Evolutionary conservation across 768 basidiomycete genomes (phyloP), one percentile per base, ranked within the genome.

Genomic region (Tricholoma furcatifolium): DNA sequence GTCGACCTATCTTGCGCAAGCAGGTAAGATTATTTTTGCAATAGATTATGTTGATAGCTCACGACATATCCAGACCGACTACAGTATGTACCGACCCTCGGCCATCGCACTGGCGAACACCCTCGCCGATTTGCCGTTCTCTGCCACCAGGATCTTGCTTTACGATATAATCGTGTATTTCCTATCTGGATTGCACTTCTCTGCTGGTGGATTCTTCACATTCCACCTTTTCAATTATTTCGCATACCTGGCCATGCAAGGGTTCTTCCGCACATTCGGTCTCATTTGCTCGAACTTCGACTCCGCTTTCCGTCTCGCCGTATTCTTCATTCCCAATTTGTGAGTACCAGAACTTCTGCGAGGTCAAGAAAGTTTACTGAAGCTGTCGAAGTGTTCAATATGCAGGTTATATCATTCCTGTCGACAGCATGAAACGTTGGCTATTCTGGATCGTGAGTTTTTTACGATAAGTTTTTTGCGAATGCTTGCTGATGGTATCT

Each of bases 241-340:
- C 21, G 79, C 82, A 1, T 90, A 80, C 66, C 72, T 92, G 47
- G 67, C 82, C 20, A 87, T 93, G 83, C 87, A 90, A 68, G 88
- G 84, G 0, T 90, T 93, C 75, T 96, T 94, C 82, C 74, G 91
- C 36, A 83, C 83, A 0, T 79, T 88, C 52, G 87, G 87, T 27
- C 65, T 78, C 17, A 62, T 80, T 14, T 77, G 76, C 62, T 72
- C 71, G 38, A 75, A 72, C 52, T 77, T 77, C 55, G 70, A 78
- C 55, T 59, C 72, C 1, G 77, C 78, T 1, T 76, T 79, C 67
- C 72, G 72, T 52, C 73, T 82, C 24, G 80, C 77, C 30, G 80
- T 74, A 38, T 81, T 91, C 73, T 84, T 91, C 72, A 76, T 91
- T 53, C 85, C 90, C 3, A 87, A 87, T 64, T 82, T 93, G 76